Conservation (phyloP, 495 filamentous ascomycete species). For the Penicillium longicatenatum region DNA sequence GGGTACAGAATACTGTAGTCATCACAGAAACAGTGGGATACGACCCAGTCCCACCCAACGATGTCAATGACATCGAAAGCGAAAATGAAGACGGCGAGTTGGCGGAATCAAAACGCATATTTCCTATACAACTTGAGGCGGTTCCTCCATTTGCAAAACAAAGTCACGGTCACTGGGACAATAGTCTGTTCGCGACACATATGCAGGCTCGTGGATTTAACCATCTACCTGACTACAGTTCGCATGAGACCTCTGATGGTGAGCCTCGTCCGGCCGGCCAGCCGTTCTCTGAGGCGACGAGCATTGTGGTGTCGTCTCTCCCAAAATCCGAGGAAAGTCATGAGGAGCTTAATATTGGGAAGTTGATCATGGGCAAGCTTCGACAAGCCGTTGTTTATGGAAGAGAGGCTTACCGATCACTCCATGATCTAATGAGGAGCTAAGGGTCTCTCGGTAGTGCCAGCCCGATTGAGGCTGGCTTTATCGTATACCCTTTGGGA, state of each 20-base stretch:
- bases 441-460: not conserved
- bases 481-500: too few species aligned
- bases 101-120: not conserved
- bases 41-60: slow-evolving; percentile 1
- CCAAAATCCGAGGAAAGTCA: not conserved
- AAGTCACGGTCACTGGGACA: not conserved
- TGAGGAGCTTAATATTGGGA: not conserved
- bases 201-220: not conserved
- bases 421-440: not conserved
- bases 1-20: not conserved
- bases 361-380: not conserved
- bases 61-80: not conserved
- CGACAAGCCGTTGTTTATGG: not conserved
- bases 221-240: not conserved
- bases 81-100: not conserved
- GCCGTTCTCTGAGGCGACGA: not conserved
- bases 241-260: not conserved
- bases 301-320: not conserved
- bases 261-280: not conserved
- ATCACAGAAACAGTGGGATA: not conserved
- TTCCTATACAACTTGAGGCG: slow-evolving; percentile 8
- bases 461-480: too few species aligned
- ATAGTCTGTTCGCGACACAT: slow-evolving; percentile 7
- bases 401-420: not conserved
- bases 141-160: slow-evolving; percentile 11